Conservation (phyloP, 495 filamentous ascomycete species). For the Glarea lozoyensis region DNA sequence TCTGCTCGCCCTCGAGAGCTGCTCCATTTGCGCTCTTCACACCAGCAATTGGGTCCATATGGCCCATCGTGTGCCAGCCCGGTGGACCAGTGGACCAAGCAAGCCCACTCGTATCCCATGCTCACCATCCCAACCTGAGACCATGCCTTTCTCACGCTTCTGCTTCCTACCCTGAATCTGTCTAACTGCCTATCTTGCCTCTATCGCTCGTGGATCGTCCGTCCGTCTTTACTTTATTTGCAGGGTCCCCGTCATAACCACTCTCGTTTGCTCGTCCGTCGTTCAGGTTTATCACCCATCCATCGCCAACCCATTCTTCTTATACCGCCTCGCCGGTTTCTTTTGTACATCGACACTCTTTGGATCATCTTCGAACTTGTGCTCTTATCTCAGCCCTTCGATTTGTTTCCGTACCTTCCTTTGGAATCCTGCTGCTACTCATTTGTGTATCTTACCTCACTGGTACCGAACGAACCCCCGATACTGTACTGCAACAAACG, state of each 20-base stretch:
- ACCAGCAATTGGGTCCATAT: background rate
- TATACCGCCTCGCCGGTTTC: slow-evolving; percentile 20
- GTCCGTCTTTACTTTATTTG: slow-evolving; percentile 18
- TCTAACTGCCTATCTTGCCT: slow-evolving; percentile 20
- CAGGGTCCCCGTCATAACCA: slow-evolving; percentile 21
- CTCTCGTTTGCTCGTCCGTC: slow-evolving; percentile 14
- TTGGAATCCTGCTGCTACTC: slow-evolving; percentile 18
- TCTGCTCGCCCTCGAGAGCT: no score
- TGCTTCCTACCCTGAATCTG: slow-evolving; percentile 6
- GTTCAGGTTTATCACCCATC: slow-evolving; percentile 16
- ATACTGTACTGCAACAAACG: slow-evolving; percentile 7
- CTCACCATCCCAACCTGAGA: background rate
- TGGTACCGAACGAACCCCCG: slow-evolving; percentile 9
- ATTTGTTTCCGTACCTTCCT: slow-evolving; percentile 23
- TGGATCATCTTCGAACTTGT: slow-evolving; percentile 22
- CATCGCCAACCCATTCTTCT: slow-evolving; percentile 17
- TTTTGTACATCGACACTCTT: slow-evolving; percentile 14
- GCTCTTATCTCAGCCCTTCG: slow-evolving; percentile 15
- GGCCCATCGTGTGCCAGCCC: background rate
- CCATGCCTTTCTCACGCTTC: background rate
- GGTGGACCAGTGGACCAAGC: slow-evolving; percentile 1
- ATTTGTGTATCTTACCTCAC: slow-evolving; percentile 9
- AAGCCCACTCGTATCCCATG: slow-evolving; percentile 16
- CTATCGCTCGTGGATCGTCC: slow-evolving; percentile 17
- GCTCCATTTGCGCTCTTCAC: background rate